Evolutionary conservation across 495 filamentous ascomycete genomes (phyloP).

Genomic region (Cladorrhinum samala): DNA sequence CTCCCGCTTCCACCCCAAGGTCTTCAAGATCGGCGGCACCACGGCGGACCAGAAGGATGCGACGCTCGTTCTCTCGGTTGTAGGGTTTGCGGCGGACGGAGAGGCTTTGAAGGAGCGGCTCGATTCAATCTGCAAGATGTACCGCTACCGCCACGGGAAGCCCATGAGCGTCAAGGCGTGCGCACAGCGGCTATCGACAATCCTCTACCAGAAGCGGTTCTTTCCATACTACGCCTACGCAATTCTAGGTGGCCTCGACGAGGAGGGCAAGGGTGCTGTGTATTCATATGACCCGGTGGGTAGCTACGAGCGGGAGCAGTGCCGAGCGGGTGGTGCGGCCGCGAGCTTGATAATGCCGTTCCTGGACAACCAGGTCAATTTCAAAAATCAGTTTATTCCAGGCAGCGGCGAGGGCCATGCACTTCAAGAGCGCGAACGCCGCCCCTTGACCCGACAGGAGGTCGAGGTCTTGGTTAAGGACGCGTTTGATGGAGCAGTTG

Average conservation of each 20-base stretch:
- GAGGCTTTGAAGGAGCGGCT: constrained; percentile 83
- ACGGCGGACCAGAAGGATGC: constrained; percentile 76
- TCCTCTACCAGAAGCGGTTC: constrained; percentile 94
- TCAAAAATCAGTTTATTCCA: constrained; percentile 96
- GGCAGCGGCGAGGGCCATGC: constrained; percentile 80
- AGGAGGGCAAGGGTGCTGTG: constrained; percentile 87
- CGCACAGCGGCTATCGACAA: constrained; percentile 85
- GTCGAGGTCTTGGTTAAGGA: constrained; percentile 88
- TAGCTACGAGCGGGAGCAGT: constrained; percentile 93
- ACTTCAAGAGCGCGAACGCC: constrained; percentile 60
- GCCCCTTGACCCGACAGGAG: constrained; percentile 57
- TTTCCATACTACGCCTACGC: constrained; percentile 97
- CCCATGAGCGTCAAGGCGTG: constrained; percentile 87
- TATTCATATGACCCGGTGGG: constrained; percentile 98
- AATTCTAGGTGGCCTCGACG: constrained; percentile 88
- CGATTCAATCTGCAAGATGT: constrained; percentile 91
- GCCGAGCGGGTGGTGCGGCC: constrained; percentile 90
- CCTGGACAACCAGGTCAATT: constrained; percentile 98
- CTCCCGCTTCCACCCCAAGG: constrained; percentile 85
- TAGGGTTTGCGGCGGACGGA: constrained; percentile 93
- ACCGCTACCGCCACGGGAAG: constrained; percentile 90
- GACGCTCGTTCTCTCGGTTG: constrained; percentile 82
- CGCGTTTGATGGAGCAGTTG: constrained; percentile 94
- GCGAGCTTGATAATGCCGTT: constrained; percentile 98
- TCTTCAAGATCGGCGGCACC: constrained; percentile 92